Evolutionary conservation across 176 grass and related monocot genomes (phyloP).

Genomic region (Lolium multiflorum): DNA sequence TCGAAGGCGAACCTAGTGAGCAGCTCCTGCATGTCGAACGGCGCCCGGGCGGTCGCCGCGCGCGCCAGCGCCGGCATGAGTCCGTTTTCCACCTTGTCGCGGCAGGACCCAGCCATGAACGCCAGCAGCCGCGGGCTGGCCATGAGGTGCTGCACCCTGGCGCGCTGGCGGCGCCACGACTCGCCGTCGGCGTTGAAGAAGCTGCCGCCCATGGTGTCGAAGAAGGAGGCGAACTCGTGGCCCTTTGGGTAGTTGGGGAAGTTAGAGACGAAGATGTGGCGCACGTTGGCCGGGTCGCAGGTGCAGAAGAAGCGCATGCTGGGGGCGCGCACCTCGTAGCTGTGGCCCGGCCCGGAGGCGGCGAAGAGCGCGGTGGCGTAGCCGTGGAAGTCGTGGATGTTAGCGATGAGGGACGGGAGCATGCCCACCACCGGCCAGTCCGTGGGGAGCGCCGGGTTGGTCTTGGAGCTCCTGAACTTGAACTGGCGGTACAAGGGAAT

Average conservation of each 20-base stretch:
- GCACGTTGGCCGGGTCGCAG: slow-evolving; percentile 33
- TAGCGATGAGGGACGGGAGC: slow-evolving; percentile 1
- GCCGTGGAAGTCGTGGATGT: slow-evolving; percentile 24
- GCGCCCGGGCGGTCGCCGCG: neutral
- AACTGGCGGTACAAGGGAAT: neutral
- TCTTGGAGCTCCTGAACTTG: neutral
- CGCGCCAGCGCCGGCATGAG: slow-evolving; percentile 17
- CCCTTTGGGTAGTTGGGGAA: neutral
- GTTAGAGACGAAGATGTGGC: slow-evolving; percentile 1
- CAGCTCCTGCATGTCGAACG: slow-evolving; percentile 47
- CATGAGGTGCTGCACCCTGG: slow-evolving; percentile 11
- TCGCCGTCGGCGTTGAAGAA: slow-evolving; percentile 16
- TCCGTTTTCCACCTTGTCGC: slow-evolving; percentile 22
- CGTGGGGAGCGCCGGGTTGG: neutral
- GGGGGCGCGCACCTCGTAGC: neutral
- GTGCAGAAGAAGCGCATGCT: slow-evolving; percentile 6
- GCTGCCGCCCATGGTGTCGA: neutral
- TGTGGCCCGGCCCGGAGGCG: neutral
- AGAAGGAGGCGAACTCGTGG: neutral
- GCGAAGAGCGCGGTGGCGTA: neutral
- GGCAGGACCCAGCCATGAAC: neutral
- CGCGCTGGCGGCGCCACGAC: slow-evolving; percentile 29
- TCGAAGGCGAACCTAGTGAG: slow-evolving; percentile 50
- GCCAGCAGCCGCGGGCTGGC: neutral
- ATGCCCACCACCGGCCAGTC: neutral